Conservation (phyloP, 805 yeast species). For the Torulaspora gathmanii region DNA sequence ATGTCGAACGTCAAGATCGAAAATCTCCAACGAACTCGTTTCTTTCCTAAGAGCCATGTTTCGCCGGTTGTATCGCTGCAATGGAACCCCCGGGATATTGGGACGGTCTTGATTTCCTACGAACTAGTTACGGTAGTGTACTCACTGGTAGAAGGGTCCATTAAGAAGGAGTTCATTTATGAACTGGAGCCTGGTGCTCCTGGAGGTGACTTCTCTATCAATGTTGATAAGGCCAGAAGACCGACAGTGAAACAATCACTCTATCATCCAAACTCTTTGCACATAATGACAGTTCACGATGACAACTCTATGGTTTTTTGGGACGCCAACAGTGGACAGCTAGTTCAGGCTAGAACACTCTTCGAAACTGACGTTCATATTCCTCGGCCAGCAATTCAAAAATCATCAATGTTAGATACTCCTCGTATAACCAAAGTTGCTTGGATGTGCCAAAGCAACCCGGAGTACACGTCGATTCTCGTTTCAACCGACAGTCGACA, state of each 20-base stretch:
- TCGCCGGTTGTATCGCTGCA: conserved; percentile 65
- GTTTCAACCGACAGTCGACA: conserved; percentile 59
- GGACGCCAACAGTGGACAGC: conserved; percentile 78
- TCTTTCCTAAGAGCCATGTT: conserved; percentile 51
- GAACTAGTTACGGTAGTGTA: conserved; percentile 63
- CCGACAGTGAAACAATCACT: conserved; percentile 50
- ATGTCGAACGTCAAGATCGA: conserved; percentile 63
- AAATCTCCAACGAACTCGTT: conserved; percentile 58
- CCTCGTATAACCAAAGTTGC: conserved; percentile 48
- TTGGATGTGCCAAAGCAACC: conserved; percentile 79
- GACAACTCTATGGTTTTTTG: conserved; percentile 88
- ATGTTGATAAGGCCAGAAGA: conserved; percentile 32
- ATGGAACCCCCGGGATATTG: conserved; percentile 88
- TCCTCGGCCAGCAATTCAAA: conserved; percentile 35
- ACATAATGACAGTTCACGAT: conserved; percentile 68
- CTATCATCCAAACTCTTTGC: conserved; percentile 93
- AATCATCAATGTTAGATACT: conserved; percentile 20
- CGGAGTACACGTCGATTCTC: conserved; percentile 71
- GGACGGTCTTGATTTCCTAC: conserved; percentile 70
- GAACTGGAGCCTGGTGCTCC: conserved; percentile 63
- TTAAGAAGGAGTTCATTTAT: conserved; percentile 56
- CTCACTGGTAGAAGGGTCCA: conserved; percentile 55
- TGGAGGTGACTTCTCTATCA: conserved; percentile 52
- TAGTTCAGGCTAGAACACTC: conserved; percentile 68
- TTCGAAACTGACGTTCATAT: conserved; percentile 60